Base-by-base conservation (phyloP, 192 early-diverging fungal species). In the Anaeromyces robustus region DNA sequence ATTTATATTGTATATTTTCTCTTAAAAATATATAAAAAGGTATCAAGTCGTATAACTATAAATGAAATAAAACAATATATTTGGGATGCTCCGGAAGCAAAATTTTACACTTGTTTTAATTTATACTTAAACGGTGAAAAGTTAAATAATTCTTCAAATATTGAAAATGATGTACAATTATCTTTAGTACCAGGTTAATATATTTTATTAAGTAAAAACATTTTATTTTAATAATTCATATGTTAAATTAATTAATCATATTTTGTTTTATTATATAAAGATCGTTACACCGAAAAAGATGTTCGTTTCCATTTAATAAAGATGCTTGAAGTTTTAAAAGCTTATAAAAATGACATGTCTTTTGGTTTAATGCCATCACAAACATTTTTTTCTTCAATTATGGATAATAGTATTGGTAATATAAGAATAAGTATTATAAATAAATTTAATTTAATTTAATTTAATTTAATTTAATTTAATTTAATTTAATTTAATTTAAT, bases 71-170 rank as follows among this genome's bases (percentile, higher is more conserved):
- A 93, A 80, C 93, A 95, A 81, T 92, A 89, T 28, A 87, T 99
- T 77, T 92, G 92, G 79, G 97, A 99, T 83, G 92, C 92, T 4
- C 91, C 94, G 22, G 92, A 94, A 78, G 92, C 93, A 2, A 91
- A 94, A 78, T 92, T 93, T 77, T 92, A 95, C 86, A 96, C 97
- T 34, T 97, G 96, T 87, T 98, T 98, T 84, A 94, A 92, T 81
- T 86, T 99, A 26, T 81, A 89, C 12, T 92, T 89, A 81, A 87
- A 95, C 29, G 94, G 92, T 31, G 82, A 85, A 80, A 89, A 91
- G 29, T 83, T 98, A 78, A 92, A 90, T 82, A 96, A 98, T 79
- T 83, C 30, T 26, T 89, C 18, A 80, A 31, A 39, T 26, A 79
- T 39, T n/a, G 78, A 80, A 13, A 78, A 12, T 31, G 4, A 43